Conservation (phyloP, 805 yeast genomes). For the Yamadazyma olivae region DNA sequence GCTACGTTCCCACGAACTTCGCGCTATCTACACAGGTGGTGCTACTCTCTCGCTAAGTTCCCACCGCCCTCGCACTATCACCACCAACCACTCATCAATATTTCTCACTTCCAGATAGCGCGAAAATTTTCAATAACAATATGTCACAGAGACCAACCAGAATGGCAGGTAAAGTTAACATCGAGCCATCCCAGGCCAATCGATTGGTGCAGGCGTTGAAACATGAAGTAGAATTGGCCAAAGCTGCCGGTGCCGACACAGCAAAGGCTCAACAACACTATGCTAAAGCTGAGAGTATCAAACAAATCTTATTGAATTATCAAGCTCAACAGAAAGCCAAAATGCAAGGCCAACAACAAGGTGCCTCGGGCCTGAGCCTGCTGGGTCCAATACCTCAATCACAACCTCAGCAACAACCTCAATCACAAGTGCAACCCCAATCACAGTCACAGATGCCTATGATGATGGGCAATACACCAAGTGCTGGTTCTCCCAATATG, state of each 20-base stretch:
- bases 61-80: too few species aligned
- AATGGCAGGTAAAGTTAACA: slow-evolving; percentile 4
- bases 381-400: slow-evolving; percentile 4
- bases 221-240: slow-evolving; percentile 59
- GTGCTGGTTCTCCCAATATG: background rate
- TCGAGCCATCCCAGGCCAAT: slow-evolving; percentile 52
- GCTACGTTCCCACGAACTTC: too few species aligned
- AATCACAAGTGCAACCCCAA: background rate
- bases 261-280: slow-evolving; percentile 62
- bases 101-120: too few species aligned
- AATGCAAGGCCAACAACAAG: slow-evolving; percentile 4
- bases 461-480: background rate
- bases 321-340: slow-evolving; percentile 42
- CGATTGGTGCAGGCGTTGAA: slow-evolving; percentile 59
- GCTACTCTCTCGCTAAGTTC: too few species aligned
- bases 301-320: slow-evolving; percentile 55
- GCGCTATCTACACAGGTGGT: too few species aligned
- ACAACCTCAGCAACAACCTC: slow-evolving; percentile 2
- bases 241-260: slow-evolving; percentile 55
- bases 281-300: slow-evolving; percentile 61
- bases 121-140: slow-evolving; percentile 5
- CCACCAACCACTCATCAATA: too few species aligned
- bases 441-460: background rate
- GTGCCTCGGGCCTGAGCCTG: slow-evolving; percentile 7
- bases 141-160: slow-evolving; percentile 3